phyloP scores from a whole-genome alignment of 164 flowering plant genomes.

The Tetracentron sinense region DNA sequence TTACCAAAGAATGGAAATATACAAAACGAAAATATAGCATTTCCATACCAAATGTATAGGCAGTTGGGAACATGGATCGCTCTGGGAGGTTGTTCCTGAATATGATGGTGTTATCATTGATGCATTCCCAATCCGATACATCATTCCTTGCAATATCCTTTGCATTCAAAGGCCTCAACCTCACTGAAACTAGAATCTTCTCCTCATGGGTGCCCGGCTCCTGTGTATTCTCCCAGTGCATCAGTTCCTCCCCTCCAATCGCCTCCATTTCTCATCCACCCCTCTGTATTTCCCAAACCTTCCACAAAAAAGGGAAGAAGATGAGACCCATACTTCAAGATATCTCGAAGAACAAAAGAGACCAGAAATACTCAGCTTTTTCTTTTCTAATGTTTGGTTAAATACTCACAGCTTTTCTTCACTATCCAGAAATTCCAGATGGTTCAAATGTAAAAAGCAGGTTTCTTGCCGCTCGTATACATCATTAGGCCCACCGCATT shows the following conservation, averaged over 20 bases:
- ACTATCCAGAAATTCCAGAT: slow-evolving; percentile 16
- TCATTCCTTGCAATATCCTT: slow-evolving; percentile 70
- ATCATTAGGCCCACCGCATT: slow-evolving; percentile 18
- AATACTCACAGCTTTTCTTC: slow-evolving; percentile 16
- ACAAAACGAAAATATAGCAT: not conserved
- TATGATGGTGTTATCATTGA: slow-evolving; percentile 76
- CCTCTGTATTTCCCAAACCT: slow-evolving; percentile 4
- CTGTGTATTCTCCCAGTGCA: slow-evolving; percentile 59
- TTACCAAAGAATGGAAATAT: not conserved
- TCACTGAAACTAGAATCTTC: slow-evolving; percentile 87
- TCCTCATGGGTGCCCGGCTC: slow-evolving; percentile 41
- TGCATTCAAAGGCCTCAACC: slow-evolving; percentile 93
- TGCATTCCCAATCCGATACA: slow-evolving; percentile 99
- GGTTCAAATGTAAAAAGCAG: slow-evolving; percentile 18
- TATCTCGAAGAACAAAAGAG: not conserved
- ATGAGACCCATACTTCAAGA: not conserved
- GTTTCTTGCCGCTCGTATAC: slow-evolving; percentile 23
- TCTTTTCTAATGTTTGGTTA: no score
- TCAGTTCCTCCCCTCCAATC: slow-evolving; percentile 59
- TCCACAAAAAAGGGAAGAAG: slow-evolving; percentile 3
- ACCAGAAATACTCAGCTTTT: no score
- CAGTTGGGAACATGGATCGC: slow-evolving; percentile 78
- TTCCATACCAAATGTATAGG: slow-evolving; percentile 76
- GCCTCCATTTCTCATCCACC: slow-evolving; percentile 54
- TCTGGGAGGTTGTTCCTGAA: slow-evolving; percentile 85